Evolutionary conservation across 345 rosid species (phyloP), one percentile per base, ranked within the genome.

Genomic region (Heritiera littoralis): DNA sequence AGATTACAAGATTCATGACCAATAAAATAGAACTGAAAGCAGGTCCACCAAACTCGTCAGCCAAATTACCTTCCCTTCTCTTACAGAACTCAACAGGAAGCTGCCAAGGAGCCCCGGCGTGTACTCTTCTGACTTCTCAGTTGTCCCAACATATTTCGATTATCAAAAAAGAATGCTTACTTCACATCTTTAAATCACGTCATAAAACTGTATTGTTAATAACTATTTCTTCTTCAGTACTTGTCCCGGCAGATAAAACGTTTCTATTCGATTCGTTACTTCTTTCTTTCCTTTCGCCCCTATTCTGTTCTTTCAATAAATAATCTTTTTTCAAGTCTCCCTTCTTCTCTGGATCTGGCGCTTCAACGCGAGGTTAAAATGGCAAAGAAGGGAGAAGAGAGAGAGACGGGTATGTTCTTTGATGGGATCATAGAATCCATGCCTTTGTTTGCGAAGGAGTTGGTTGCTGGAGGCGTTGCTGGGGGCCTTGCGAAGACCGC

Each of bases 391-490:
- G 83, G 85, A 70, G 93, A 88, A 86, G 90, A 88, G 86, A 84
- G 85, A 73, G 90, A 82, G 66, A 72, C 38, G 83, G 84, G 81
- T 72, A 23, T 75, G 80, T 77, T 79, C 38, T 72, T 86, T 13
- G 90, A 86, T 64, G 92, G 87, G 73, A 71, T 89, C 30, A 80
- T 92, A 80, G 97, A 90, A 6, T 81, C 88, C 72, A 89, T 93
- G 90, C 97, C 99, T 52, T 68, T 93, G 66, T 93, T 92, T 80
- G 88, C 92, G 0, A 93, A 93, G 83, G 96, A 95, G 84, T 90
- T 95, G 77, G 84, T 95, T 20, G 94, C 98, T 51, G 96, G 99
- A 7, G 98, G 99, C 12, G 90, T 91, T 74, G 93, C 98, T 56
- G 97, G 98, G 15, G 98, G 99, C 45, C 63, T 93, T 56, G 98